These are phyloP conservation scores for Candida railenensis DNA, from an alignment of 805 yeast species.

Conservation along the genomic window DNA sequence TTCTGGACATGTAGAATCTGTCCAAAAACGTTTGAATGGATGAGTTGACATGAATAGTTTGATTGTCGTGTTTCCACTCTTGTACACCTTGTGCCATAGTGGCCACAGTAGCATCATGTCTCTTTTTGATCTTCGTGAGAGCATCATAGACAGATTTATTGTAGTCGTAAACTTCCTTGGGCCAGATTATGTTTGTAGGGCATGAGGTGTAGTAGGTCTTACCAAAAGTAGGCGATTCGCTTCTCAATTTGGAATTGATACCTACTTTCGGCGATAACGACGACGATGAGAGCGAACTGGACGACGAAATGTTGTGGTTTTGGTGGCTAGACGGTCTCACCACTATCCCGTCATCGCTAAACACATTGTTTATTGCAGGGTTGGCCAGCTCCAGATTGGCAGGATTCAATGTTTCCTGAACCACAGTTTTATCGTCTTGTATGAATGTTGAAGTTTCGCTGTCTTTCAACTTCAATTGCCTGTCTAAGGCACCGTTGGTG, in stretches of 20 bases:
- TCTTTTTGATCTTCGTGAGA: conserved; percentile 66
- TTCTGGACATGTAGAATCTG: conserved; percentile 84
- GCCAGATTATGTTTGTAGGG: conserved; percentile 60
- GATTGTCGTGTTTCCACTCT: conserved; percentile 71
- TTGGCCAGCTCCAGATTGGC: conserved; percentile 28
- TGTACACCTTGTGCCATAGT: conserved; percentile 91
- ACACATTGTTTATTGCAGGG: conserved; percentile 40
- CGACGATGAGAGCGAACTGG: conserved; percentile 12
- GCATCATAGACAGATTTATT: conserved; percentile 66
- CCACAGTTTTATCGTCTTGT: conserved; percentile 7
- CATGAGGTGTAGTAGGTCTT: conserved; percentile 51
- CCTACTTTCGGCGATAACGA: conserved; percentile 8
- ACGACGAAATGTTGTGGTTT: conserved; percentile 1
- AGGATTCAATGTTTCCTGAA: conserved; percentile 19
- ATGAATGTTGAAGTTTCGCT: background rate
- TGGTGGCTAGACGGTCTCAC: conserved; percentile 22
- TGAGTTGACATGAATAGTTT: conserved; percentile 55
- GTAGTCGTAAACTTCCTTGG: conserved; percentile 70
- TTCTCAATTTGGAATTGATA: conserved; percentile 9
- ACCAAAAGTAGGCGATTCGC: conserved; percentile 41
- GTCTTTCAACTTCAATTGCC: background rate
- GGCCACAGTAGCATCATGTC: conserved; percentile 92
- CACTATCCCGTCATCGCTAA: conserved; percentile 54
- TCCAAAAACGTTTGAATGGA: conserved; percentile 81
- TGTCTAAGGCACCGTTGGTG: conserved; percentile 7